Conservation (phyloP, 2,329 filamentous ascomycete genomes). For the Oidium heveae region DNA sequence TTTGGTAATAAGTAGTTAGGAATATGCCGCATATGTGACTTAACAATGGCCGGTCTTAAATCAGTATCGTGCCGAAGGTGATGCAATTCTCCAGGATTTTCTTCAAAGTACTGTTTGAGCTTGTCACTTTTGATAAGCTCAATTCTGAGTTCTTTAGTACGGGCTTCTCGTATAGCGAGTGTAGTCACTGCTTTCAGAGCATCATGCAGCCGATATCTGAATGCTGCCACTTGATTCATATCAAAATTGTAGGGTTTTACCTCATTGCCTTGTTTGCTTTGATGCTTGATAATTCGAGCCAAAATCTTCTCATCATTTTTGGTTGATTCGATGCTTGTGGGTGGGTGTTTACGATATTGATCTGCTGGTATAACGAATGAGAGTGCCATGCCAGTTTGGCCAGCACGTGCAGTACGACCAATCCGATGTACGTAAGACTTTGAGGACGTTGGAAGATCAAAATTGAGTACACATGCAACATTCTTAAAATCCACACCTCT, state of each 20-base stretch:
- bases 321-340: slow-evolving; percentile 49
- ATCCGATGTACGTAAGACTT: slow-evolving; percentile 96
- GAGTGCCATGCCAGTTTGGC: slow-evolving; percentile 81
- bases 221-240: slow-evolving; percentile 79
- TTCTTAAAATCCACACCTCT: slow-evolving; percentile 94
- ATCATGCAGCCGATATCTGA: slow-evolving; percentile 86
- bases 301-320: slow-evolving; percentile 71
- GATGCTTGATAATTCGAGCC: slow-evolving; percentile 52
- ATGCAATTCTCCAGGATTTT: slow-evolving; percentile 72
- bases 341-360: slow-evolving; percentile 68
- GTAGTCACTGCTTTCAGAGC: slow-evolving; percentile 74
- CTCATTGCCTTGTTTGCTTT: slow-evolving; percentile 53
- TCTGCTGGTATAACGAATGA: slow-evolving; percentile 75
- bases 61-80: slow-evolving; percentile 82
- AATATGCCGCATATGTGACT: slow-evolving; percentile 79
- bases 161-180: slow-evolving; percentile 70
- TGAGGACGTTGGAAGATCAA: slow-evolving; percentile 69
- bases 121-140: slow-evolving; percentile 88
- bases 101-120: slow-evolving; percentile 83
- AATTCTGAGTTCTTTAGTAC: slow-evolving; percentile 64
- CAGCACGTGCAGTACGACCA: slow-evolving; percentile 74
- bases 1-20: slow-evolving; percentile 74
- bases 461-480: slow-evolving; percentile 85
- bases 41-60: slow-evolving; percentile 55
- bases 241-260: slow-evolving; percentile 85